A percentile compares a stretch with the other conserved stretches of the same genome.
Evolutionary conservation across 805 yeast genomes (phyloP).

Genomic region (Saturnispora silvae): DNA sequence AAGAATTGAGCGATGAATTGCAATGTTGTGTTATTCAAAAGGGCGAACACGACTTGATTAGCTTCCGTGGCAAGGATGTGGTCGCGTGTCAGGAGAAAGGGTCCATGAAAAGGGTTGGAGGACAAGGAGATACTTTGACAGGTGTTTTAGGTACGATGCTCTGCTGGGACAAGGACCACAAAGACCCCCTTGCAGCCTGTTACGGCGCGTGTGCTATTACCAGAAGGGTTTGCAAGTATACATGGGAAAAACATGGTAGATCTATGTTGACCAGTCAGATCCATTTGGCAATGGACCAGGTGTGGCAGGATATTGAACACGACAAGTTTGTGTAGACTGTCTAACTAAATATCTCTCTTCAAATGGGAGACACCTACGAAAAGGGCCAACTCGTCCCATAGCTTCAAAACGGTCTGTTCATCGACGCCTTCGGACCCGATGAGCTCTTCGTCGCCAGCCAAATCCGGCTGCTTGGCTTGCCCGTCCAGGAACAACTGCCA

Average conservation of each 20-base stretch:
- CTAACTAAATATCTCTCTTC: conserved; percentile 9
- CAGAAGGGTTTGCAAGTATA: conserved; percentile 51
- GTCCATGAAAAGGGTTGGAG: conserved; percentile 77
- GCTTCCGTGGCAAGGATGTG: conserved; percentile 31
- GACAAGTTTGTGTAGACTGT: too few relatives aligned
- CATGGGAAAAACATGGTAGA: conserved; percentile 56
- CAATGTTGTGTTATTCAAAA: conserved; percentile 61
- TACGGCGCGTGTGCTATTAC: conserved; percentile 65
- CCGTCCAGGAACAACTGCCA: conserved; percentile 43
- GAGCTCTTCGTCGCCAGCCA: conserved; percentile 20
- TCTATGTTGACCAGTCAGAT: conserved; percentile 81
- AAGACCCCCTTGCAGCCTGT: conserved; percentile 47
- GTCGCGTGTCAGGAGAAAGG: conserved; percentile 43
- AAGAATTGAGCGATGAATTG: conserved; percentile 36
- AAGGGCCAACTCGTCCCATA: conserved; percentile 57
- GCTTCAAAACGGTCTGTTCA: conserved; percentile 18
- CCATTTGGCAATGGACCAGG: conserved; percentile 25
- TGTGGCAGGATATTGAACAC: background rate
- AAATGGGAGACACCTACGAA: conserved; percentile 40
- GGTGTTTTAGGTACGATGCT: conserved; percentile 77
- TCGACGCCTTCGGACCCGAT: conserved; percentile 19
- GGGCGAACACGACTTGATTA: conserved; percentile 59
- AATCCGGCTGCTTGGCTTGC: conserved; percentile 32
- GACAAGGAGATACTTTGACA: conserved; percentile 90
- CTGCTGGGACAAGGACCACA: conserved; percentile 67